Percentiles rank a stretch among this genome's conserved stretches.
phyloP scores from a whole-genome alignment of 805 yeast genomes.

The Candida ulmi region DNA sequence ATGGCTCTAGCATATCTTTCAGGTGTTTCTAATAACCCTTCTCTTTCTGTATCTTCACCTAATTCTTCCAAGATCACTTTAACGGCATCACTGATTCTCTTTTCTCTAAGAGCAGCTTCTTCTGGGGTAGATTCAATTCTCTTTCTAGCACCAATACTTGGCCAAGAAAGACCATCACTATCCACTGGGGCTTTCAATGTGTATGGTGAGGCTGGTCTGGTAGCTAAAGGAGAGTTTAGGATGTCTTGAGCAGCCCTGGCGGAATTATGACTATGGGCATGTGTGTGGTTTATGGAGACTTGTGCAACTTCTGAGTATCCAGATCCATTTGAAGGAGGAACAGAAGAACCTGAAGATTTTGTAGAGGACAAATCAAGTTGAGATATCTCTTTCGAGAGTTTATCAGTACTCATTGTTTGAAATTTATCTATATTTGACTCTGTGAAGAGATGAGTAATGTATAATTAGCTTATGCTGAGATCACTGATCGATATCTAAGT shows the following conservation, averaged over 20 bases:
- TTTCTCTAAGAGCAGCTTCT: slow-evolving; percentile 60
- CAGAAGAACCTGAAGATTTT: slow-evolving; percentile 7
- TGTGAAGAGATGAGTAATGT: not conserved
- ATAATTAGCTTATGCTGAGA: no score
- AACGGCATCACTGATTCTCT: slow-evolving; percentile 82
- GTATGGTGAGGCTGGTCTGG: slow-evolving; percentile 78
- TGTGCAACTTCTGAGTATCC: slow-evolving; percentile 17
- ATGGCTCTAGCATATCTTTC: slow-evolving; percentile 95
- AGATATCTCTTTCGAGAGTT: slow-evolving; percentile 12
- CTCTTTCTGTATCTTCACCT: slow-evolving; percentile 87
- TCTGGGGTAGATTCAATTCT: slow-evolving; percentile 67
- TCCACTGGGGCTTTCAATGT: slow-evolving; percentile 83
- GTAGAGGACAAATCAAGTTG: slow-evolving; percentile 7
- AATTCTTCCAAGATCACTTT: slow-evolving; percentile 59
- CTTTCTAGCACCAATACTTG: slow-evolving; percentile 75
- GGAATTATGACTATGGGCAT: slow-evolving; percentile 2
- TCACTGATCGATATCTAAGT: no score
- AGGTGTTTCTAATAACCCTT: slow-evolving; percentile 91
- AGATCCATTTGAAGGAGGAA: slow-evolving; percentile 12
- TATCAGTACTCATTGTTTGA: slow-evolving; percentile 7
- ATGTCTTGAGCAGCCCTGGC: not conserved
- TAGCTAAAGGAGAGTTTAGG: slow-evolving; percentile 53
- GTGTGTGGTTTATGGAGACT: slow-evolving; percentile 4
- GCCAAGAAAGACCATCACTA: slow-evolving; percentile 92
- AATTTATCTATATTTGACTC: not conserved